phyloP scores from a whole-genome alignment of 1,284 basidiomycete species.

The Flammula alnicola region DNA sequence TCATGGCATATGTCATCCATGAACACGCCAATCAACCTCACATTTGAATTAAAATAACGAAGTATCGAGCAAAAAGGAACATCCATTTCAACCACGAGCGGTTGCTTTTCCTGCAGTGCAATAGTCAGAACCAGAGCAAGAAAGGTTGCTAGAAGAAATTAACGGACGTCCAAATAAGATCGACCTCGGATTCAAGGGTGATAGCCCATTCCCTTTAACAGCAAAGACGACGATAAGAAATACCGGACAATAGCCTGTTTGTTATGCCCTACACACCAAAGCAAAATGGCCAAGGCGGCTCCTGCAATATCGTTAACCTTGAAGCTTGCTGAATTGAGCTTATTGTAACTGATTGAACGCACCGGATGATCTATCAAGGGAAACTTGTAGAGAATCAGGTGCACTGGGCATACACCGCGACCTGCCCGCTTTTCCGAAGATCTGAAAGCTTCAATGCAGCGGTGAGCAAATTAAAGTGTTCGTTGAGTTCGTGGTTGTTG shows the following conservation, averaged over 20 bases:
- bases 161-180: slow-evolving; percentile 28
- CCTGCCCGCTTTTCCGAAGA: not conserved
- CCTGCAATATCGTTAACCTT: slow-evolving; percentile 7
- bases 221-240: no score
- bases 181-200: slow-evolving; percentile 28
- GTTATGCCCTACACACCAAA: slow-evolving; percentile 19
- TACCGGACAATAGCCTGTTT: no score
- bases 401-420: slow-evolving; percentile 1
- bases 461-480: no score
- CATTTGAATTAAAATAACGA: slow-evolving; percentile 21
- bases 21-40: slow-evolving; percentile 7
- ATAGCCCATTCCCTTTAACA: slow-evolving; percentile 25
- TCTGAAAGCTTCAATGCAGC: no score
- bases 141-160: not conserved
- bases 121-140: not conserved
- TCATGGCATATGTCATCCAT: not conserved
- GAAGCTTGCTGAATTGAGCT: no score
- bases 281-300: slow-evolving; percentile 19
- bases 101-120: slow-evolving; percentile 20
- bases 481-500: no score
- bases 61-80: slow-evolving; percentile 28
- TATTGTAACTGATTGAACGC: not conserved
- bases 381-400: slow-evolving; percentile 5
- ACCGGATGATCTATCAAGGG: slow-evolving; percentile 16
- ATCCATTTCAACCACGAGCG: slow-evolving; percentile 30